Conservation (phyloP, 2,329 filamentous ascomycete genomes). For the Hypoxylon sp. region DNA sequence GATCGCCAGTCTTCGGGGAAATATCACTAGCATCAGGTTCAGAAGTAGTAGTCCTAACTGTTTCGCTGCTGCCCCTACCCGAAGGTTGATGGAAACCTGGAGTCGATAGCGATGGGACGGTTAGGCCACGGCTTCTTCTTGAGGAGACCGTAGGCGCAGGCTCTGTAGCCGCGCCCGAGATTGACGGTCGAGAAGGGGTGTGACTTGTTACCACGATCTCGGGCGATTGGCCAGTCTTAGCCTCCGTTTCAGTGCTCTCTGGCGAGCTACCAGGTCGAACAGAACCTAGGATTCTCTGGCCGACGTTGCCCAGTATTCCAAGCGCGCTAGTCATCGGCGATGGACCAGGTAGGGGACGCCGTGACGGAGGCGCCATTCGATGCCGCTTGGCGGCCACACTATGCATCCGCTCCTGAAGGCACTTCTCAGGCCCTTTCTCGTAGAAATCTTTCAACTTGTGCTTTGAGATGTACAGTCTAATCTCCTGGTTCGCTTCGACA, state of each 20-base stretch:
- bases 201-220: conserved; percentile 58
- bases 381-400: conserved; percentile 50
- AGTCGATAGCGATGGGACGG: conserved; percentile 52
- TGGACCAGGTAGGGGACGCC: conserved; percentile 25
- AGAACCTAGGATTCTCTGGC: conserved; percentile 49
- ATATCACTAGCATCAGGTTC: conserved; percentile 52
- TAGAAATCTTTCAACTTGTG: conserved; percentile 69
- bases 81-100: conserved; percentile 52
- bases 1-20: conserved; percentile 44
- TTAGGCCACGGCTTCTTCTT: conserved; percentile 53
- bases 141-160: conserved; percentile 37
- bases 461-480: conserved; percentile 67
- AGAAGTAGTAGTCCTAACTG: conserved; percentile 48
- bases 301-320: conserved; percentile 51
- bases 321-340: conserved; percentile 38
- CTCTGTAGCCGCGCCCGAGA: conserved; percentile 47
- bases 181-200: conserved; percentile 48
- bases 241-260: conserved; percentile 29
- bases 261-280: conserved; percentile 37
- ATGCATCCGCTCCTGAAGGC: conserved; percentile 67
- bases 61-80: conserved; percentile 51
- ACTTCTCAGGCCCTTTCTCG: conserved; percentile 67
- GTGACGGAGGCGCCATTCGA: conserved; percentile 27
- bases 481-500: conserved; percentile 55
- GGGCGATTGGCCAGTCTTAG: conserved; percentile 48